Percentiles rank a stretch among this genome's conserved stretches.
These are phyloP conservation scores for Dittrichia graveolens DNA, from an alignment of 129 eudicot species.

Conservation along the genomic window DNA sequence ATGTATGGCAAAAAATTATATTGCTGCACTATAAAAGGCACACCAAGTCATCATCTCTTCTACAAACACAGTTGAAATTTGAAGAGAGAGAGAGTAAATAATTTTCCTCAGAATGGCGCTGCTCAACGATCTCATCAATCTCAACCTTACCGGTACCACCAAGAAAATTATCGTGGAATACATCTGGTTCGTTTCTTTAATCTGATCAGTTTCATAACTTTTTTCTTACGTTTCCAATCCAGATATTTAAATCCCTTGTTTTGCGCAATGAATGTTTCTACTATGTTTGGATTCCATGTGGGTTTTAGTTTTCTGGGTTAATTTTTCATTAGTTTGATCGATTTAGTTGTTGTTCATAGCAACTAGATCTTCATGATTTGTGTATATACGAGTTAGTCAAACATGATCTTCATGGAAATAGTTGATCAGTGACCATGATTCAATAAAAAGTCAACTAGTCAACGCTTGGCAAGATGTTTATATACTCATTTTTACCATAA, in stretches of 20 bases:
- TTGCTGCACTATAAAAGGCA: constrained; percentile 23
- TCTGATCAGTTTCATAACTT: constrained; percentile 10
- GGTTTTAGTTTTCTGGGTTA: constrained; percentile 9
- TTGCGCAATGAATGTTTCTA: constrained; percentile 2
- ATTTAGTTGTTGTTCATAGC: not conserved
- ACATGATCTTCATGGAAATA: constrained; percentile 9
- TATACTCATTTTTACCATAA: not conserved
- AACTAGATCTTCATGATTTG: constrained; percentile 22
- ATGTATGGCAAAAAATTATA: not conserved
- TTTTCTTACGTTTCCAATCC: constrained; percentile 27
- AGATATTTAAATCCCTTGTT: constrained; percentile 28
- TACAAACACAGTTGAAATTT: not conserved
- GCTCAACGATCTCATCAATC: constrained; percentile 69
- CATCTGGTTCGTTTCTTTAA: constrained; percentile 56
- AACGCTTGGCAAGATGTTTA: constrained; percentile 2
- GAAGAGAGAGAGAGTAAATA: constrained; percentile 8
- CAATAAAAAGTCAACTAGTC: not conserved
- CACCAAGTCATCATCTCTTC: constrained; percentile 4
- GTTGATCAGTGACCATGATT: not conserved
- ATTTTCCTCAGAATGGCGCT: constrained; percentile 39
- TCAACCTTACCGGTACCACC: constrained; percentile 57
- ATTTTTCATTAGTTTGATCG: not conserved
- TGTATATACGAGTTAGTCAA: constrained; percentile 19
- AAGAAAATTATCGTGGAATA: constrained; percentile 74
- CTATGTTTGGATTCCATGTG: not conserved